Percentiles rank a stretch among this genome's conserved stretches.
These are phyloP conservation scores for Kwoniella heveanensis DNA, from an alignment of 768 basidiomycete genomes.

Conservation along the genomic window DNA sequence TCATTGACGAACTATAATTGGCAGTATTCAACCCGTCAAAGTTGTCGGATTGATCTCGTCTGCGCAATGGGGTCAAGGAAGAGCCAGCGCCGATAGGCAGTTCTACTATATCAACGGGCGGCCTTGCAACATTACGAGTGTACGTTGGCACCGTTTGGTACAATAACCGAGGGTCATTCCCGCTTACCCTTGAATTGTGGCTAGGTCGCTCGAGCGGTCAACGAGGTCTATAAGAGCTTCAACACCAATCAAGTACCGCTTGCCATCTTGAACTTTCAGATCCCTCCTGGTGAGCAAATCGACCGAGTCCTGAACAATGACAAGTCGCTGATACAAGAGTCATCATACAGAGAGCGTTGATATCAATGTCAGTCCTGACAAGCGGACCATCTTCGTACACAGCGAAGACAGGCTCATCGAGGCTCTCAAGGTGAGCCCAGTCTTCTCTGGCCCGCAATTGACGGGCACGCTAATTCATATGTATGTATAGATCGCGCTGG, in stretches of 20 bases:
- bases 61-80: constrained; percentile 72
- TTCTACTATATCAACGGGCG: constrained; percentile 91
- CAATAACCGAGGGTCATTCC: too few relatives aligned
- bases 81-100: constrained; percentile 79
- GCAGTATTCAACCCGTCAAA: constrained; percentile 57
- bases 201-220: constrained; percentile 83
- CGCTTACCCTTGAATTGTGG: not conserved
- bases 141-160: constrained; percentile 37
- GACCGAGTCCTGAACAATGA: not conserved
- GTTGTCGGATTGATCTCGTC: constrained; percentile 83
- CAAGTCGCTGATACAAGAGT: not conserved
- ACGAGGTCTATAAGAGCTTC: constrained; percentile 88
- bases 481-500: constrained; percentile 64
- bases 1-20: not conserved
- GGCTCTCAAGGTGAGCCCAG: constrained; percentile 68
- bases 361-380: constrained; percentile 95
- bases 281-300: constrained; percentile 60
- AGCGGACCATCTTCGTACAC: constrained; percentile 90
- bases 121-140: constrained; percentile 79
- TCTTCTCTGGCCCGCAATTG: not conserved
- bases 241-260: constrained; percentile 75
- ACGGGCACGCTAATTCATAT: not conserved
- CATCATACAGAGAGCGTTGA: constrained; percentile 61
- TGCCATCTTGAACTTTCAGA: constrained; percentile 75
- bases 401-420: constrained; percentile 77